phyloP scores from a whole-genome alignment of 176 grass and related monocot species.

The Avena eriantha region DNA sequence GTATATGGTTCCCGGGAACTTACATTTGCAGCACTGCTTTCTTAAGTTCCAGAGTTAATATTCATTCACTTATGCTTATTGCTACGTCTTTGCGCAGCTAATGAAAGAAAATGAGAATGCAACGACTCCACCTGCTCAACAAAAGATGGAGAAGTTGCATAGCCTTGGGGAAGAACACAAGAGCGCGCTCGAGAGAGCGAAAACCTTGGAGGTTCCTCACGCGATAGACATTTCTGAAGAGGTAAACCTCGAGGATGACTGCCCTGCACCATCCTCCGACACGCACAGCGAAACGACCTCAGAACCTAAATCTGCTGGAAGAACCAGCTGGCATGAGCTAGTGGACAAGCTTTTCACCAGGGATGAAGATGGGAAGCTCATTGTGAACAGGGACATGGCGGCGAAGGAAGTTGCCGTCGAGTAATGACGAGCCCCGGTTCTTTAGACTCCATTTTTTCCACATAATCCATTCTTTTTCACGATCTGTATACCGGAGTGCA shows the following conservation, averaged over 20 bases:
- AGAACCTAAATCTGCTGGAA: constrained; percentile 43
- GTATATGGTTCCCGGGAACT: background rate
- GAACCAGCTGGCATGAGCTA: constrained; percentile 84
- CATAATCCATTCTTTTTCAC: no score
- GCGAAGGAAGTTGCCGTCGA: constrained; percentile 64
- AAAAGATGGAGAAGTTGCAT: constrained; percentile 75
- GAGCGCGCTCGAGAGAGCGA: constrained; percentile 69
- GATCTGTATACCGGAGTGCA: no score
- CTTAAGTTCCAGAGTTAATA: background rate
- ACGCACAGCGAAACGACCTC: constrained; percentile 26
- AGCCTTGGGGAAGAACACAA: constrained; percentile 86
- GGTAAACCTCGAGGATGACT: constrained; percentile 33
- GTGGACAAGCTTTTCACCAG: constrained; percentile 78
- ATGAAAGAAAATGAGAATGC: constrained; percentile 53
- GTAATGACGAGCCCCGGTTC: background rate
- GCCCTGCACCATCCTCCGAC: constrained; percentile 22
- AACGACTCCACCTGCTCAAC: constrained; percentile 52
- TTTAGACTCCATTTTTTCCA: background rate
- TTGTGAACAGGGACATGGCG: constrained; percentile 74
- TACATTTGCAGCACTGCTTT: constrained; percentile 13
- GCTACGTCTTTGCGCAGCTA: constrained; percentile 51
- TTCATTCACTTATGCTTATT: background rate
- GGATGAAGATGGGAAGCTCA: constrained; percentile 66
- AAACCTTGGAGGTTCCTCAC: constrained; percentile 73
- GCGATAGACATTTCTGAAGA: constrained; percentile 54